Evolutionary conservation across 2,329 filamentous ascomycete species (phyloP), one percentile per base, ranked within the genome.

Genomic region (Pseudogymnoascus sp.): DNA sequence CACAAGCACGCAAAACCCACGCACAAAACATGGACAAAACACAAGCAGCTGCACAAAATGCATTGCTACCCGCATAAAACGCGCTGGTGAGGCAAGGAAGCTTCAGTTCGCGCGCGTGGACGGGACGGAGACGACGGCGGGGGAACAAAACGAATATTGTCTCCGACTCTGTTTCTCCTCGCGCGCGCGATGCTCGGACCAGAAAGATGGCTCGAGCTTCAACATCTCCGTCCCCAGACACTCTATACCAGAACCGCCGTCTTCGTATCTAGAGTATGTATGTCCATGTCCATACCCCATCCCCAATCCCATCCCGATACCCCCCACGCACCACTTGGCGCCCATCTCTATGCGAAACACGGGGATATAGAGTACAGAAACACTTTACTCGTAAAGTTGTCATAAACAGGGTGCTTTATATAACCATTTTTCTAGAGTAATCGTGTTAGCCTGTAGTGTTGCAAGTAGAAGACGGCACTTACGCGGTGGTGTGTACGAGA

Each of bases 21-120:
- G 7, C n/a, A 33, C 5, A 31, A 31, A 55, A 55, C 45, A 19
- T 19, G 45, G 45, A 19, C 10, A 55, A 55, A 55, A 55, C 45
- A 31, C n/a, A 7, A 16, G 12, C 4, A 19, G 45, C n/a, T 55
- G 45, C 45, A 55, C 16, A 55, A 55, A 31, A 33, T 55, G 45
- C 45, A 55, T 19, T 16, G 45, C 10, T 16, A 55, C 45, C 45
- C 45, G 45, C 45, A 55, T 55, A 55, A 55, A 55, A 55, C 45
- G n/a, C 26, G 10, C 5, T 19, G 45, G 10, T 11, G n/a, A 12
- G 2, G 45, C 14, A 52, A 16, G 45, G 10, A 11, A 33, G 26
- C 8, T 16, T 31, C 45, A 33, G 45, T 33, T 55, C n/a, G 45
- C 45, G 26, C 45, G 45, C 45, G 45, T n/a, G 45, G 45, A 55